Percentiles rank a stretch among this genome's conserved stretches.
Evolutionary conservation across 2,329 filamentous ascomycete species (phyloP).

Genomic region (Thermomyces lanuginosus): DNA sequence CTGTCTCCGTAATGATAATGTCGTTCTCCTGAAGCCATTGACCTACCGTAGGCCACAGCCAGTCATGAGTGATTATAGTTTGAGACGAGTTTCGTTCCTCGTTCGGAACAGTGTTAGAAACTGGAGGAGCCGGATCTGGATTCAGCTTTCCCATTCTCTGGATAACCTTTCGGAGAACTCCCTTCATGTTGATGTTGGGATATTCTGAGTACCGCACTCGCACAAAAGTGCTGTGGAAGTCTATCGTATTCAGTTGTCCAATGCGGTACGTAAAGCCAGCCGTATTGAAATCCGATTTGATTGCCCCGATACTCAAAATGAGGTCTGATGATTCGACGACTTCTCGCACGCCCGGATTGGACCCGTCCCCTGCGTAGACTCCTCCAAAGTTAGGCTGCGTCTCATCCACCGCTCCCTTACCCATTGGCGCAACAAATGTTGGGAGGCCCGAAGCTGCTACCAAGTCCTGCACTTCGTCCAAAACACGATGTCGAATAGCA

Average conservation of each 20-base stretch:
- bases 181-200: constrained; percentile 59
- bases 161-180: constrained; percentile 57
- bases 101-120: constrained; percentile 34
- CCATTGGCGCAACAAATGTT: constrained; percentile 72
- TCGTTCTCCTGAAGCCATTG: constrained; percentile 37
- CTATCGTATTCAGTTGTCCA: constrained; percentile 60
- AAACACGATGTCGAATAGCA: constrained; percentile 55
- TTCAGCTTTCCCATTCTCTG: constrained; percentile 42
- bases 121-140: constrained; percentile 36
- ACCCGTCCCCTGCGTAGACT: constrained; percentile 65
- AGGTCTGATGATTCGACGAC: constrained; percentile 26
- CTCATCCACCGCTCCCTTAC: constrained; percentile 67
- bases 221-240: constrained; percentile 60
- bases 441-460: constrained; percentile 57
- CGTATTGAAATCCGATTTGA: constrained; percentile 31
- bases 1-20: constrained; percentile 42
- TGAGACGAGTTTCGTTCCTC: constrained; percentile 14
- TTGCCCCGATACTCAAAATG: constrained; percentile 23
- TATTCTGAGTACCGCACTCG: constrained; percentile 65
- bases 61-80: constrained; percentile 31
- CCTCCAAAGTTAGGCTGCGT: constrained; percentile 55
- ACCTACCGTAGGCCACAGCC: constrained; percentile 33
- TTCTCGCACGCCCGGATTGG: constrained; percentile 32
- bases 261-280: constrained; percentile 68
- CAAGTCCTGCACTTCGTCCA: constrained; percentile 54